These are phyloP conservation scores for Aureobasidium sp. DNA, from an alignment of 2,329 filamentous ascomycete genomes.

Conservation along the genomic window DNA sequence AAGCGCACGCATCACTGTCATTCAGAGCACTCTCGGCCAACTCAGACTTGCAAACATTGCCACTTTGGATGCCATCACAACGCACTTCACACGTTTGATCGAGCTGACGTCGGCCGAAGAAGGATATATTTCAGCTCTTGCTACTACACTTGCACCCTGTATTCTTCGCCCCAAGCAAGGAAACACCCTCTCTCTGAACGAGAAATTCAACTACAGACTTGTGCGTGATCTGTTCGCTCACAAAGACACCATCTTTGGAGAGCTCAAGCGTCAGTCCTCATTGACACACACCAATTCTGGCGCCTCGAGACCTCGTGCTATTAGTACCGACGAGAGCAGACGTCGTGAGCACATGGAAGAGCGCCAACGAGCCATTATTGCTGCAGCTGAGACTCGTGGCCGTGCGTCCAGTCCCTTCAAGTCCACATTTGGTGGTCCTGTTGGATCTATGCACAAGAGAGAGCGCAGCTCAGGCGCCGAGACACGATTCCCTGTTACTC, in stretches of 20 bases:
- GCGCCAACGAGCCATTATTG: constrained; percentile 68
- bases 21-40: constrained; percentile 93
- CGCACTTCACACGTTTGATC: constrained; percentile 93
- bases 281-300: constrained; percentile 56
- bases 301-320: constrained; percentile 62
- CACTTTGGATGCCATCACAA: constrained; percentile 96
- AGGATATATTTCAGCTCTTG: constrained; percentile 65
- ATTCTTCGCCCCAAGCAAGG: constrained; percentile 80
- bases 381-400: constrained; percentile 41
- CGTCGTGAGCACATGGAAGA: constrained; percentile 92
- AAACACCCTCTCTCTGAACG: constrained; percentile 87
- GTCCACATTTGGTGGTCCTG: constrained; percentile 10
- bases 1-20: constrained; percentile 71
- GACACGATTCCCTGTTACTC: constrained; percentile 78
- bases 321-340: constrained; percentile 93
- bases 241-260: constrained; percentile 91
- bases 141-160: constrained; percentile 69
- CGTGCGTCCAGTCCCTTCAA: constrained; percentile 30
- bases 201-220: constrained; percentile 84
- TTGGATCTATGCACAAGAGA: constrained; percentile 52
- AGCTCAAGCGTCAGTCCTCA: constrained; percentile 82
- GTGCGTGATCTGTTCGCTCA: constrained; percentile 86
- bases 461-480: constrained; percentile 61
- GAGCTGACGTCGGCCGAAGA: constrained; percentile 96
- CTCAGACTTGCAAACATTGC: constrained; percentile 95